Base-by-base conservation (phyloP, 805 yeast genomes). In the Scheffersomyces lignosus region DNA sequence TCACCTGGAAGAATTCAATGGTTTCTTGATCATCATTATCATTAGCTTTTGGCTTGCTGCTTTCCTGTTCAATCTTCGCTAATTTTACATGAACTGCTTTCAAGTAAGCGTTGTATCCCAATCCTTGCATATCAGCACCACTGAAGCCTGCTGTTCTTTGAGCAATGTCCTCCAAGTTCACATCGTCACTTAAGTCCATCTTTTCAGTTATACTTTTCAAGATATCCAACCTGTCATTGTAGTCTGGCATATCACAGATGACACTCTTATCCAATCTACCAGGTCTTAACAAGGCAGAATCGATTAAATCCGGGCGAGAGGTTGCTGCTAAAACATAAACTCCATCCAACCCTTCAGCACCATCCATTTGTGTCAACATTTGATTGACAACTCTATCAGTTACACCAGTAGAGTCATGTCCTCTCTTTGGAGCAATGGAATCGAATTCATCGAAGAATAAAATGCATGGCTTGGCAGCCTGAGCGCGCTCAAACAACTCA, bases 311-410 rank as follows among this genome's bases (percentile, higher is more conserved):
- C 0, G 99, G 99, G 51, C 99, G 74, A 50, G 93, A 82, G 0
- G 98, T 93, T 1, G 98, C 99, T 0, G 98, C 98, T 17, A 93
- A 70, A 0, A 93, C 96, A 56, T 93, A 91, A 2, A 93, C 98
- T 3, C 98, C 97, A 51, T 90, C 97, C 18, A 90, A 69, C 0
- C 98, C 97, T 60, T 93, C 52, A 1, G 98, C 98, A 66, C 99
- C 99, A 61, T 93, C 99, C 96, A 93, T 90, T 58, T 93, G 97
- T 0, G 99, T 93, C 51, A 93, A 75, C 79, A 93, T 78, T 57
- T 93, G 99, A 62, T 93, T 93, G 17, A 93, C 99, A 27, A 93
- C 96, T 50, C 99, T 75, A 58, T 93, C 99, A 3, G 98, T 93
- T 3, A 93, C 98, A 38, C 98, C 98, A 0, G 98, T 90, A 1